These are phyloP conservation scores for Fusarium sp. DNA, from an alignment of 2,329 filamentous ascomycete species.

Conservation along the genomic window DNA sequence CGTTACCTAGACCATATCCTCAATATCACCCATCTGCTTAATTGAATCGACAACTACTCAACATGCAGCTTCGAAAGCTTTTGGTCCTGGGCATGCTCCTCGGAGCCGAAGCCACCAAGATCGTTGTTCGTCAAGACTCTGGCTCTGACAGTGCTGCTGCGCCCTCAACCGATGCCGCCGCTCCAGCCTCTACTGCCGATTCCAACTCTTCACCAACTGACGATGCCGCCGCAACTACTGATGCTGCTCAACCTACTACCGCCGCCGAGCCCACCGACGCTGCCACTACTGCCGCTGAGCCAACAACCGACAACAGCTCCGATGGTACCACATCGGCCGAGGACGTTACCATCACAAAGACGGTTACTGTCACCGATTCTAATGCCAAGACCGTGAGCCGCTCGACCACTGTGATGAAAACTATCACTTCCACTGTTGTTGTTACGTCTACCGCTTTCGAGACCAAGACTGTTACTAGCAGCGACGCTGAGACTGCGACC, in stretches of 20 bases:
- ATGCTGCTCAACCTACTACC: conserved; percentile 18
- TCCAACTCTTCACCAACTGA: conserved; percentile 12
- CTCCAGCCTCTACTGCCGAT: conserved; percentile 18
- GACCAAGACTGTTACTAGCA: conserved; percentile 55
- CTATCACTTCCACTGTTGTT: conserved; percentile 50
- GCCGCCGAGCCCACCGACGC: conserved; percentile 17
- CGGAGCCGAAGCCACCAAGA: conserved; percentile 41
- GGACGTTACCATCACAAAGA: conserved; percentile 50
- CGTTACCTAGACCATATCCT: conserved; percentile 9
- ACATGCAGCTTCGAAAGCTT: conserved; percentile 45
- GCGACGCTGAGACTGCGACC: conserved; percentile 53
- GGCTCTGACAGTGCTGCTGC: conserved; percentile 9
- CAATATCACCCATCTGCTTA: conserved; percentile 26
- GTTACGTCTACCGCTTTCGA: conserved; percentile 53
- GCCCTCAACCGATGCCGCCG: conserved; percentile 1
- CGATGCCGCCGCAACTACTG: conserved; percentile 17
- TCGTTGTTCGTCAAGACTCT: conserved; percentile 34
- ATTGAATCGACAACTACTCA: conserved; percentile 30
- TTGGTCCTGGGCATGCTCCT: conserved; percentile 44
- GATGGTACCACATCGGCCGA: conserved; percentile 8
- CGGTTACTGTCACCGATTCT: conserved; percentile 50
- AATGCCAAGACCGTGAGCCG: conserved; percentile 47
- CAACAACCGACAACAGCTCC: conserved; percentile 3
- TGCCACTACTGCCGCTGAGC: conserved; percentile 9
- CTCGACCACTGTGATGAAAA: conserved; percentile 49